These are phyloP conservation scores for Halophytophthora batemanensis DNA, from an alignment of 352 stramenopile species.

Conservation along the genomic window DNA sequence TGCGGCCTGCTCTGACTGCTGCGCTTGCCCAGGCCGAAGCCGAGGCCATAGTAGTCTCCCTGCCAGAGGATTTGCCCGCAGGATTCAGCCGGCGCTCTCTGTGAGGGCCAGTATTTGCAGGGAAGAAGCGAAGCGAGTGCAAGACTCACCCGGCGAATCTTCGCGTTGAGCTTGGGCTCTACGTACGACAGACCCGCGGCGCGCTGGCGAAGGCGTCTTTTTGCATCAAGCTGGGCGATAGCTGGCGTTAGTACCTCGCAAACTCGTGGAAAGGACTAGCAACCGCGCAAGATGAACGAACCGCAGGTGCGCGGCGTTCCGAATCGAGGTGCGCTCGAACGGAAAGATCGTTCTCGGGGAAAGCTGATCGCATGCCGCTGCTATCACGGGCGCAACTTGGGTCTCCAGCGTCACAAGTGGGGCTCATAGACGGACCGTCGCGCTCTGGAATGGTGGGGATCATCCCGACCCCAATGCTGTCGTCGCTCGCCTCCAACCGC, in stretches of 20 bases:
- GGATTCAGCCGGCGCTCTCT: slow-evolving; percentile 7
- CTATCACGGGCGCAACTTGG: neutral
- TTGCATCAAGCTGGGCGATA: slow-evolving; percentile 9
- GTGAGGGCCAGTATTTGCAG: neutral
- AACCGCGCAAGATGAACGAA: no score
- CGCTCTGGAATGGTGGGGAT: slow-evolving; percentile 10
- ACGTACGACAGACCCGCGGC: slow-evolving; percentile 44
- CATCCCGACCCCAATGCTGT: slow-evolving; percentile 1
- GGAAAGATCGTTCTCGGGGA: no score
- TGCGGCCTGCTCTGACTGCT: slow-evolving; percentile 10
- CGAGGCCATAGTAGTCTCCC: slow-evolving; percentile 70
- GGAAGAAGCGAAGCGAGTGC: neutral
- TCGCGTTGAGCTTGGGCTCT: slow-evolving; percentile 59
- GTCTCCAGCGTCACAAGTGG: neutral
- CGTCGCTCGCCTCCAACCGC: neutral
- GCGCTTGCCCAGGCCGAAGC: no score
- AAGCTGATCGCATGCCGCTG: neutral
- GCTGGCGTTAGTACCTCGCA: neutral
- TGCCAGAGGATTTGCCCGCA: no score
- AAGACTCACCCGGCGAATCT: slow-evolving; percentile 48
- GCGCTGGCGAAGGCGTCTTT: slow-evolving; percentile 38
- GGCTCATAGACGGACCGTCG: no score
- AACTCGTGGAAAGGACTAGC: neutral
- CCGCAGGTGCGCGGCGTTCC: no score
- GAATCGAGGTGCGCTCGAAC: no score